Evolutionary conservation across 2,329 filamentous ascomycete genomes (phyloP).

Genomic region (Cladosporium colombiae): DNA sequence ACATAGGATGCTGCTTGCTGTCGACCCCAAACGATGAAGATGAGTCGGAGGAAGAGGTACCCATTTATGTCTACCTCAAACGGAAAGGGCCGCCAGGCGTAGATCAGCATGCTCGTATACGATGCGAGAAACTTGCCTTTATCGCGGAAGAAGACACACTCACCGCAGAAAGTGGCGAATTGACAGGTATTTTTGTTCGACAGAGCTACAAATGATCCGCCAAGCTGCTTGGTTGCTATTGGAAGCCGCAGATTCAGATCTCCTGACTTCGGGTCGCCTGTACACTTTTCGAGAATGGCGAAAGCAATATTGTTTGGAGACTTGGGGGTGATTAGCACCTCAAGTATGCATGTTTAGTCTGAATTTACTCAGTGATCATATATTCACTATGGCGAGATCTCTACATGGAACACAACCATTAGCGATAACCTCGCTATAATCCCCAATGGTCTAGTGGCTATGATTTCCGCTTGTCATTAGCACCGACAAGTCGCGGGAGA

Average conservation of each 20-base stretch:
- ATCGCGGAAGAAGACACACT: too few relatives aligned
- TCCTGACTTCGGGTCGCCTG: too few relatives aligned
- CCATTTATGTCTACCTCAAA: neutral
- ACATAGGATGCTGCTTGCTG: neutral
- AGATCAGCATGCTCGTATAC: neutral
- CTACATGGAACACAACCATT: conserved; percentile 1
- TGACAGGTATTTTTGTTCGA: neutral
- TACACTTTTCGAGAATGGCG: too few relatives aligned
- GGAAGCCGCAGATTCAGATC: too few relatives aligned
- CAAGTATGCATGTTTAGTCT: too few relatives aligned
- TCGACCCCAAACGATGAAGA: neutral
- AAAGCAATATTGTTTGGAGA: too few relatives aligned
- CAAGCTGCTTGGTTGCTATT: too few relatives aligned
- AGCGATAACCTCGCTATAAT: conserved; percentile 8
- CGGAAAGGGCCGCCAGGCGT: neutral
- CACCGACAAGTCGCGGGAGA: conserved; percentile 17
- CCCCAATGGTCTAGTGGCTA: conserved; percentile 15
- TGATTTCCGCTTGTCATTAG: conserved; percentile 12
- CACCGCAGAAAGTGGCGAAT: neutral
- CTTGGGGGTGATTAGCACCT: too few relatives aligned
- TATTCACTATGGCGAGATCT: fast-evolving
- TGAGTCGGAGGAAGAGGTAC: neutral
- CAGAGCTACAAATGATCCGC: neutral
- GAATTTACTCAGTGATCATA: neutral
- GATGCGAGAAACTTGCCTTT: neutral